A percentile compares a stretch with the other conserved stretches of the same genome.
phyloP scores from a whole-genome alignment of 331 rosid genomes.

The Stylosanthes scabra region DNA sequence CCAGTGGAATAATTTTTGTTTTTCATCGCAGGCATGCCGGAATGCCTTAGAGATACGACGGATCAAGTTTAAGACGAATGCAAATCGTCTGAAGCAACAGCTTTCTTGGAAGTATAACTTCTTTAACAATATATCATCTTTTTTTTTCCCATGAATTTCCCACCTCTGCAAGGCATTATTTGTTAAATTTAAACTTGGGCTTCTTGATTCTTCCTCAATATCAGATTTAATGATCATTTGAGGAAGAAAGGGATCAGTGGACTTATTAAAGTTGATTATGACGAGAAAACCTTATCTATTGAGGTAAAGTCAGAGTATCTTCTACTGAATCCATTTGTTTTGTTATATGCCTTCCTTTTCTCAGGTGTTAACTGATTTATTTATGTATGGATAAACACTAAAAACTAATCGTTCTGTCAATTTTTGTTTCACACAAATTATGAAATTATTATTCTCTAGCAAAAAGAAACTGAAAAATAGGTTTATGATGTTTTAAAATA shows the following conservation, averaged over 20 bases:
- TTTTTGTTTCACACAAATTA: not conserved
- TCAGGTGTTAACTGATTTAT: not conserved
- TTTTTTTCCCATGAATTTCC: slow-evolving; percentile 5
- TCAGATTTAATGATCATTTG: slow-evolving; percentile 84
- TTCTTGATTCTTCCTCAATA: slow-evolving; percentile 23
- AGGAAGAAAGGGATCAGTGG: slow-evolving; percentile 92
- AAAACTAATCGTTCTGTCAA: not conserved
- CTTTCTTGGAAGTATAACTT: slow-evolving; percentile 83
- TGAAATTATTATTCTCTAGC: no score
- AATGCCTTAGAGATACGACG: slow-evolving; percentile 63
- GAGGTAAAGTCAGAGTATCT: slow-evolving; percentile 62
- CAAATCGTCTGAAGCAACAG: slow-evolving; percentile 65
- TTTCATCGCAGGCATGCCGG: slow-evolving; percentile 67
- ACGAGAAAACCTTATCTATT: slow-evolving; percentile 74
- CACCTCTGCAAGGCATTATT: not conserved
- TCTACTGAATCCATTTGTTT: slow-evolving; percentile 12
- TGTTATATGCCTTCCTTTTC: slow-evolving; percentile 13
- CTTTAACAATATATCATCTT: slow-evolving; percentile 23
- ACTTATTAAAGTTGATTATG: slow-evolving; percentile 65
- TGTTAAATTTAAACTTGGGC: slow-evolving; percentile 10
- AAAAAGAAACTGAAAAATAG: no score
- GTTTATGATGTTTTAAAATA: no score
- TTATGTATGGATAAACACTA: not conserved
- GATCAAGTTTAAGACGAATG: slow-evolving; percentile 68
- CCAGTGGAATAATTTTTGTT: not conserved